Conservation (phyloP, 2,329 filamentous ascomycete species). For the Pezicula neosporulosa region DNA sequence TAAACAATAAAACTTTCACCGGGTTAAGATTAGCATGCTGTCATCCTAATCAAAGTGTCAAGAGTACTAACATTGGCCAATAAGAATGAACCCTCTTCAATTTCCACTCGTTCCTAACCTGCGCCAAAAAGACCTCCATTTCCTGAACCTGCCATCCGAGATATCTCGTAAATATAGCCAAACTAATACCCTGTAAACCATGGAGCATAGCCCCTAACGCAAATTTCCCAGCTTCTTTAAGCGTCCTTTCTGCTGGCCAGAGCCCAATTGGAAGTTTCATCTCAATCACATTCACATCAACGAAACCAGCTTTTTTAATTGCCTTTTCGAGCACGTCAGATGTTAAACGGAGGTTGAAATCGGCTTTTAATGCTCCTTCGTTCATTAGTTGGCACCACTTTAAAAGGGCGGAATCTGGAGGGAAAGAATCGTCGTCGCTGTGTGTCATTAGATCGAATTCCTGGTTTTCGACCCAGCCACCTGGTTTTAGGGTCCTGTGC, state of each 20-base stretch:
- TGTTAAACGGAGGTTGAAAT: conserved; percentile 4
- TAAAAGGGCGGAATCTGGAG: conserved; percentile 7
- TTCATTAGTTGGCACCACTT: conserved; percentile 10
- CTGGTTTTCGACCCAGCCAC: conserved; percentile 19
- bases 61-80: neutral
- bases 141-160: conserved; percentile 4
- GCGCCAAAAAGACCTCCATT: conserved; percentile 4
- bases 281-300: conserved; percentile 8
- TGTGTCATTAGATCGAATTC: conserved; percentile 9
- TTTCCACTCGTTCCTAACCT: conserved; percentile 4
- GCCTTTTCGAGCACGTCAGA: conserved; percentile 17
- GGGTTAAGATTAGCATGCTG: too few species aligned
- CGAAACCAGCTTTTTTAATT: conserved; percentile 21
- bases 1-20: too few species aligned
- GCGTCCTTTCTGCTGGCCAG: conserved; percentile 1
- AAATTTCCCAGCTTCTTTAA: neutral
- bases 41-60: too few species aligned
- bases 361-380: conserved; percentile 5
- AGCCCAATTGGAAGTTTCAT: conserved; percentile 12
- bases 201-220: neutral
- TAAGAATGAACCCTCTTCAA: conserved; percentile 3
- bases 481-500: conserved; percentile 10
- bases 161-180: conserved; percentile 5
- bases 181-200: conserved; percentile 1
- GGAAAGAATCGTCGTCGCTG: conserved; percentile 12